Evolutionary conservation across 1,139 yeast genomes (phyloP).

Genomic region (Keqinozyma sinolaborantium): DNA sequence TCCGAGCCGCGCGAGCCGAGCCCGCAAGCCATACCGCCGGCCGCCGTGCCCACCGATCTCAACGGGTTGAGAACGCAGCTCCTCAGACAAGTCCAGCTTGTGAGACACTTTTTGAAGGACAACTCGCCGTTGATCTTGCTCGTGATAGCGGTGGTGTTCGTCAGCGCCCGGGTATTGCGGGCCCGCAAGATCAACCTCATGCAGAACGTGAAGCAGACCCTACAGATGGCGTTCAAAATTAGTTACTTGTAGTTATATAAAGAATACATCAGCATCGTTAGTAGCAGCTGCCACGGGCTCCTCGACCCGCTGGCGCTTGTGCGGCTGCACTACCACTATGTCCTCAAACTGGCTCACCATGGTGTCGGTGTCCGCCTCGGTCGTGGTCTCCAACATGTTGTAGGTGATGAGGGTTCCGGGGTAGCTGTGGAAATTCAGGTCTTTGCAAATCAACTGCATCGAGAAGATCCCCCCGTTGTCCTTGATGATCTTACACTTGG

Average conservation of each 20-base stretch:
- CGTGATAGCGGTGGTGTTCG: conserved; percentile 18
- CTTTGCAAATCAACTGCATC: conserved; percentile 40
- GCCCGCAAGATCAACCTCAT: conserved; percentile 23
- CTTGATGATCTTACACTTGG: conserved; percentile 57
- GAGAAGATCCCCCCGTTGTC: conserved; percentile 55
- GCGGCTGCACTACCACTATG: conserved; percentile 1
- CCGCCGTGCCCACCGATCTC: conserved; percentile 5
- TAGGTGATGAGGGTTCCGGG: conserved; percentile 64
- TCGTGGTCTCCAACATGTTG: conserved; percentile 46
- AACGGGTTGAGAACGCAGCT: conserved; percentile 8
- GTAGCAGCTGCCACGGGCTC: background rate
- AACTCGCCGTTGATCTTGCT: conserved; percentile 28
- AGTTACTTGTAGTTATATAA: conserved; percentile 25
- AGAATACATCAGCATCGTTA: background rate
- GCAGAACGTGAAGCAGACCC: conserved; percentile 32
- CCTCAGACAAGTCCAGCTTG: conserved; percentile 9
- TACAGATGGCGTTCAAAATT: conserved; percentile 45
- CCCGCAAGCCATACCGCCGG: conserved; percentile 1
- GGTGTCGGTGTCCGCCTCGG: conserved; percentile 6
- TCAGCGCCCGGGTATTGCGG: conserved; percentile 19
- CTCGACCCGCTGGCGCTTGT: background rate
- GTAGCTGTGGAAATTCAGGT: conserved; percentile 28
- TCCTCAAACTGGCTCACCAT: conserved; percentile 4
- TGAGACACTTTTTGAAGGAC: conserved; percentile 19
- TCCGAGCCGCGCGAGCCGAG: conserved; percentile 1